Percentiles rank a stretch among this genome's conserved stretches.
phyloP scores from a whole-genome alignment of 2,329 filamentous ascomycete species.

The Coniochaeta sp. region DNA sequence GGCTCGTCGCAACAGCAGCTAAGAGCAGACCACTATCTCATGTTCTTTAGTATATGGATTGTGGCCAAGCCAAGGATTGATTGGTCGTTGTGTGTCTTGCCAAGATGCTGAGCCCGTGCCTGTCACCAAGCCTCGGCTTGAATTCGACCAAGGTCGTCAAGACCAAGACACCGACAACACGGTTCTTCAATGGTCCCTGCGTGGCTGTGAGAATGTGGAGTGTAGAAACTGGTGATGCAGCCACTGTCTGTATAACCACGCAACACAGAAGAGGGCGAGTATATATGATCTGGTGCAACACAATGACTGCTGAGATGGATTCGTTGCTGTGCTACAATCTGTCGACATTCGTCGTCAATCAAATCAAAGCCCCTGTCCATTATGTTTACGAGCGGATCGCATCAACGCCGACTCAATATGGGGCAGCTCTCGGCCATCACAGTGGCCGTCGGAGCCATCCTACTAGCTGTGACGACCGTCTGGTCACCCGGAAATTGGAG shows the following conservation, averaged over 20 bases:
- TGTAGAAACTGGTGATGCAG: neutral
- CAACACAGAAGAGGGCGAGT: neutral
- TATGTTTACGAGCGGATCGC: neutral
- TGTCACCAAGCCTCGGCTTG: neutral
- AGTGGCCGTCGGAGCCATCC: neutral
- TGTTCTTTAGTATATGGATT: neutral
- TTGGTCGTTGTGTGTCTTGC: neutral
- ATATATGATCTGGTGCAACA: neutral
- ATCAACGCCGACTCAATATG: neutral
- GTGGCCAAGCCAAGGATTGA: neutral
- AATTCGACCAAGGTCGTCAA: neutral
- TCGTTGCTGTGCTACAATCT: neutral
- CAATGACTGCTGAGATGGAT: neutral
- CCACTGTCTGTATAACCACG: neutral
- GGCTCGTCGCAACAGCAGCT: neutral
- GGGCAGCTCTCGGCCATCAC: neutral
- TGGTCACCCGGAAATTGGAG: too few relatives aligned
- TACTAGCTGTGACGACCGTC: neutral
- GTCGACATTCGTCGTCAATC: neutral
- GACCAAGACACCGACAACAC: neutral
- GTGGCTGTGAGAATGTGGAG: neutral
- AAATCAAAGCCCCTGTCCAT: neutral
- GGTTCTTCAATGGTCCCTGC: neutral
- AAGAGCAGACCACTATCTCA: neutral
- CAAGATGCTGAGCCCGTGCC: neutral